phyloP scores from a whole-genome alignment of 345 rosid genomes.

The Gossypium herbaceum region DNA sequence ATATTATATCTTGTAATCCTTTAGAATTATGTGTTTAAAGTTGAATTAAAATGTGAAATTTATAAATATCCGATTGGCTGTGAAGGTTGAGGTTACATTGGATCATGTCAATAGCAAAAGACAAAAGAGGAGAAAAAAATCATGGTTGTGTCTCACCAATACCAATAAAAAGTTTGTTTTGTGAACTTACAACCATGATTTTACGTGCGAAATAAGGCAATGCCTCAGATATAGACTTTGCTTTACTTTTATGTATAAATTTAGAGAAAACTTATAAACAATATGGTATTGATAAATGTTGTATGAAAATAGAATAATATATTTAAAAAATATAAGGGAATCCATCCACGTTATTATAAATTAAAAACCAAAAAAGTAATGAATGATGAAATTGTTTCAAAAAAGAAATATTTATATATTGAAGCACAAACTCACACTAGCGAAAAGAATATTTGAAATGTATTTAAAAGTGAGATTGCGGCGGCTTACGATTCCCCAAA shows the following conservation, averaged over 20 bases:
- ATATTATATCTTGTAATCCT: no score
- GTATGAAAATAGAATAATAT: no score
- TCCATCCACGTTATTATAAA: no score
- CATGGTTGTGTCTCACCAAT: slow-evolving; percentile 7
- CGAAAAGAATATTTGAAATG: slow-evolving; percentile 1
- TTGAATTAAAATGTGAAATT: no score
- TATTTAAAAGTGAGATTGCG: slow-evolving; percentile 25
- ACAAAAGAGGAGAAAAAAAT: not conserved
- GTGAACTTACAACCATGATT: slow-evolving; percentile 3
- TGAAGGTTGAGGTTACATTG: no score
- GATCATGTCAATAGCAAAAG: not conserved
- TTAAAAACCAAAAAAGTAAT: no score
- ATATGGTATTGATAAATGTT: no score
- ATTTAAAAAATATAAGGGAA: no score
- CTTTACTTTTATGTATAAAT: no score
- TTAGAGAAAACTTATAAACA: not conserved
- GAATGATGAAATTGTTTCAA: no score
- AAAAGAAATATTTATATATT: not conserved
- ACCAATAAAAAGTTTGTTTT: slow-evolving; percentile 12
- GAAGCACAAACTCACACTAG: not conserved
- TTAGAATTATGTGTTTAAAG: no score
- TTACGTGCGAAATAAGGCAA: slow-evolving; percentile 16
- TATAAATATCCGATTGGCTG: no score
- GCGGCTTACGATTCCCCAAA: slow-evolving; percentile 44
- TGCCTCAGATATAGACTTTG: not conserved